Evolutionary conservation across 2,329 filamentous ascomycete species (phyloP).

Genomic region (Fusarium udum): DNA sequence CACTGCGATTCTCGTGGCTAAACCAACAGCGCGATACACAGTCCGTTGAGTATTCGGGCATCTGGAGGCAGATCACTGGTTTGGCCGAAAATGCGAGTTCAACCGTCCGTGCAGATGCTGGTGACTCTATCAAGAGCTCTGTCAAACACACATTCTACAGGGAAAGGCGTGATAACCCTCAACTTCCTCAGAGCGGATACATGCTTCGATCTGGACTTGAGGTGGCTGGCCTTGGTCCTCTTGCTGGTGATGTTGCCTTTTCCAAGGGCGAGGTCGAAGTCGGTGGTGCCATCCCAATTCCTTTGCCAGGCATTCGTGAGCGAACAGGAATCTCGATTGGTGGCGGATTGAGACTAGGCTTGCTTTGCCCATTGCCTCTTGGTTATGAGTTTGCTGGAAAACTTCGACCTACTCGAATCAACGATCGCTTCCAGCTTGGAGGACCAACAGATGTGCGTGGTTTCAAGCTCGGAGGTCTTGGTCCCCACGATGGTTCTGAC

Average conservation of each 20-base stretch:
- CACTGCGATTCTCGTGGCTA: constrained; percentile 79
- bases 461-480: constrained; percentile 88
- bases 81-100: constrained; percentile 80
- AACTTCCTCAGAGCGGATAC: constrained; percentile 85
- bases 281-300: constrained; percentile 77
- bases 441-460: constrained; percentile 95
- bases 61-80: constrained; percentile 90
- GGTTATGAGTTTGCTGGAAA: constrained; percentile 61
- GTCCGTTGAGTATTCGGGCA: constrained; percentile 80
- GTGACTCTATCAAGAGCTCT: constrained; percentile 90
- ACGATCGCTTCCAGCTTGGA: constrained; percentile 94
- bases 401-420: constrained; percentile 79
- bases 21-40: constrained; percentile 73
- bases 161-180: constrained; percentile 84
- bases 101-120: constrained; percentile 83
- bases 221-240: constrained; percentile 84
- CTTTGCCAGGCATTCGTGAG: constrained; percentile 73
- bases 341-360: constrained; percentile 80
- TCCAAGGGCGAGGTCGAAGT: constrained; percentile 90
- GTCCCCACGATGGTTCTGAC: constrained; percentile 86
- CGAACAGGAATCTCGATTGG: constrained; percentile 84
- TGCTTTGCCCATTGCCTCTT: constrained; percentile 83
- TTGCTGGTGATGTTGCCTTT: constrained; percentile 92
- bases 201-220: constrained; percentile 81
- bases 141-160: constrained; percentile 82